These are phyloP conservation scores for Kurtzmaniella quercitrusa DNA, from an alignment of 1,139 yeast species.

Conservation along the genomic window DNA sequence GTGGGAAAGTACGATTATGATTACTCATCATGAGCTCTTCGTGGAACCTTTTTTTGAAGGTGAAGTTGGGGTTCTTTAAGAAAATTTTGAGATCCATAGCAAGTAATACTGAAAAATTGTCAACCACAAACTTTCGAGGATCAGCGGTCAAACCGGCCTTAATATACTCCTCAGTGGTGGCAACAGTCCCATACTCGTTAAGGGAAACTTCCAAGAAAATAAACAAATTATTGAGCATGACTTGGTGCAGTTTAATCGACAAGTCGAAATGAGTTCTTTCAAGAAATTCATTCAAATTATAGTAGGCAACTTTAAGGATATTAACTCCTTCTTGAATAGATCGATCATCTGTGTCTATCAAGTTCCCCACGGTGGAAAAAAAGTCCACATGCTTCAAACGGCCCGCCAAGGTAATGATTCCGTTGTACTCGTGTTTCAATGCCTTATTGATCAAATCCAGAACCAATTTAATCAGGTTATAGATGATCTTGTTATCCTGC, in stretches of 20 bases:
- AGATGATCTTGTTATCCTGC: conserved; percentile 43
- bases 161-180: conserved; percentile 42
- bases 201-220: conserved; percentile 38
- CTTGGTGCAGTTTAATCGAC: conserved; percentile 37
- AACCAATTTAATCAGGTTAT: conserved; percentile 43
- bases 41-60: conserved; percentile 54
- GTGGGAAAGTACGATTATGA: conserved; percentile 41
- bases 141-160: conserved; percentile 46
- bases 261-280: conserved; percentile 34
- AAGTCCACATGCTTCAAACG: conserved; percentile 44
- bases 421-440: conserved; percentile 34
- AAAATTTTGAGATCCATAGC: conserved; percentile 51
- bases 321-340: conserved; percentile 29
- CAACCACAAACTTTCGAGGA: conserved; percentile 39
- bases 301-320: conserved; percentile 33
- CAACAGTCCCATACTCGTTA: conserved; percentile 43
- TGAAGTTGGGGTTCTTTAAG: conserved; percentile 50
- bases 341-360: conserved; percentile 38
- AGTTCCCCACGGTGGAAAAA: conserved; percentile 37
- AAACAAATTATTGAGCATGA: conserved; percentile 39
- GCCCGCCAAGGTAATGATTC: conserved; percentile 41
- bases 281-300: conserved; percentile 36
- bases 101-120: conserved; percentile 36
- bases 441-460: conserved; percentile 43
- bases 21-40: conserved; percentile 54